These are phyloP conservation scores for Moniliophthora roreri DNA, from an alignment of 1,284 basidiomycete species.

Conservation along the genomic window DNA sequence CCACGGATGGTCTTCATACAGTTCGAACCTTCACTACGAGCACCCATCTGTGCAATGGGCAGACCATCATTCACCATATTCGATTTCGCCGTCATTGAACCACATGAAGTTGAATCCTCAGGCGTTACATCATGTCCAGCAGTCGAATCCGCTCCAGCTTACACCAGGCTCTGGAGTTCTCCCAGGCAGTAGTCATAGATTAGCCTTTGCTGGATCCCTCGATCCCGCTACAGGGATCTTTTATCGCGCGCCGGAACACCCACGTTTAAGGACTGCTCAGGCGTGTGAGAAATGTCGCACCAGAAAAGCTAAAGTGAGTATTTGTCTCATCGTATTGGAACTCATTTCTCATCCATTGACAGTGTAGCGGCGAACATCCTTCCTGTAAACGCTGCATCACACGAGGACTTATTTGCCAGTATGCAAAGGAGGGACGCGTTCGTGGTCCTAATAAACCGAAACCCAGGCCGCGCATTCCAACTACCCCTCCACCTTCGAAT, in stretches of 20 bases:
- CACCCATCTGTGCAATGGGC: too few relatives aligned
- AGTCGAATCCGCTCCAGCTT: not conserved
- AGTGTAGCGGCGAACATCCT: constrained; percentile 63
- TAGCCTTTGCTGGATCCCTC: constrained; percentile 53
- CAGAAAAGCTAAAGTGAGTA: constrained; percentile 60
- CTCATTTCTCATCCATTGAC: constrained; percentile 3
- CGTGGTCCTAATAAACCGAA: constrained; percentile 61
- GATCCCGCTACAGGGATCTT: constrained; percentile 60
- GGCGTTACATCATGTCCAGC: not conserved
- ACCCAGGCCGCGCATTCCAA: constrained; percentile 9
- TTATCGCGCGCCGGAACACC: constrained; percentile 58
- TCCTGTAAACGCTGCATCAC: constrained; percentile 53
- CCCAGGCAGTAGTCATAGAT: constrained; percentile 18
- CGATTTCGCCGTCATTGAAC: too few relatives aligned
- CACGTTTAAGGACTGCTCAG: constrained; percentile 58
- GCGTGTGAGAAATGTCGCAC: constrained; percentile 64
- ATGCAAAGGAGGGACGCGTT: constrained; percentile 60
- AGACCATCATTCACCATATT: too few relatives aligned
- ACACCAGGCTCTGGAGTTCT: not conserved
- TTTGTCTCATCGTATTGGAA: not conserved
- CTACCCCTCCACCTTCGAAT: not conserved
- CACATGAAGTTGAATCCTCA: too few relatives aligned
- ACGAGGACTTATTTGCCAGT: constrained; percentile 51
- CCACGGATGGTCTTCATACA: too few relatives aligned
- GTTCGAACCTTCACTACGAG: too few relatives aligned